Evolutionary conservation across 805 yeast species (phyloP), one percentile per base, ranked within the genome.

Genomic region (Candida quercuum): DNA sequence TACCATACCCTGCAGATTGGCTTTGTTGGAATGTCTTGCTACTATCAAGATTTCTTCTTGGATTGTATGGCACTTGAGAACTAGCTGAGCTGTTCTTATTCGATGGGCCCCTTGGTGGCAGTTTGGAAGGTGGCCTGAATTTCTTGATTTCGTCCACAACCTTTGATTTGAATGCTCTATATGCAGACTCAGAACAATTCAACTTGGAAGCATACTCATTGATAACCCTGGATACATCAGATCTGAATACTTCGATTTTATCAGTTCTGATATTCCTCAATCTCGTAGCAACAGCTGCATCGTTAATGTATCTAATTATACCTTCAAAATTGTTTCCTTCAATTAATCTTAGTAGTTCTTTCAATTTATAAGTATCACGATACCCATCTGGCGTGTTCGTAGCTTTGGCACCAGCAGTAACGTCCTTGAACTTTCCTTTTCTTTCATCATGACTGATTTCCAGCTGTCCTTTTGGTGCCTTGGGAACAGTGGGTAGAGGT

Each of bases 1-100:
- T 31, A 9, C 28, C 12, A 18, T 19, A 37, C 4, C 43, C 46
- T 3, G 46, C 18, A 11, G 33, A 36, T 25, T 40, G 44, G 12
- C 42, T 27, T 14, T 36, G 40, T 19, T 38, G 23, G 20, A 41
- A 41, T 28, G 27, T 34, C 28, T 40, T 36, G 13, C 19, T 25
- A 7, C 11, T 12, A 9, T 13, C n/a, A 6, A 15, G 11, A 9
- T 13, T 13, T 7, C 28, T 15, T 12, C 28, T 25, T 25, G 28
- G 28, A 25, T 12, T 25, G n/a, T n/a, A n/a, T n/a, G n/a, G n/a
- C n/a, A n/a, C n/a, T n/a, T n/a, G n/a, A n/a, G n/a, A n/a, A n/a
- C n/a, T n/a, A n/a, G n/a, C n/a, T n/a, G n/a, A n/a, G n/a, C n/a
- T n/a, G n/a, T n/a, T n/a, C n/a, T n/a, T n/a, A n/a, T n/a, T n/a